Base-by-base conservation (phyloP, 805 yeast genomes). In the Pichia nakasei region DNA sequence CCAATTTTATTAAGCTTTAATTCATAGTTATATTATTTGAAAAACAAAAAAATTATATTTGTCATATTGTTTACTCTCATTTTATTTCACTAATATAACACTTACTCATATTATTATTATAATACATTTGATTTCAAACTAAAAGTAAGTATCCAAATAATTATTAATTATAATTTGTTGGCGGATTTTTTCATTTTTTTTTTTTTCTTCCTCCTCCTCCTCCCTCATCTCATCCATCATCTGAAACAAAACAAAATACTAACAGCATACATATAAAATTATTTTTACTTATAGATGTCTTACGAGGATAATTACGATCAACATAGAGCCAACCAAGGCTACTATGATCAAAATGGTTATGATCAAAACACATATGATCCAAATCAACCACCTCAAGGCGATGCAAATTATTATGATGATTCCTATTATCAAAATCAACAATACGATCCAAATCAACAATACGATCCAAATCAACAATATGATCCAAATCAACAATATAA, bases 241-340 rank as follows among this genome's bases (percentile, higher is more conserved):
- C 11, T 24, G 27, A 24, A n/a, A n/a, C n/a, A n/a, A n/a, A n/a
- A 24, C 12, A 4, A 11, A 39, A 37, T 45, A 46, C 46, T 46
- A 47, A 43, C 51, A 41, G 38, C 24, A 22, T 22, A 24, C 26
- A 9, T 4, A 24, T 34, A 19, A 19, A 17, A 35, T 27, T 38
- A 20, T 15, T 8, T 27, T 27, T 6, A 7, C 9, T 5, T 24
- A 24, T 43, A 69, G 76, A 76, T 76, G 82, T 76, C 82, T 65
- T 75, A 76, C 65, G 71, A 69, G 73, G 80, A 76, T 66, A 68
- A 75, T 54, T 67, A 69, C 56, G 72, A 70, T 53, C 70, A 70
- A 35, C 66, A 66, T 49, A 65, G 51, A 39, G 56, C 52, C 34
- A 39, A 55, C 39, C 51, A 52, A 31, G 53, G 35, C 19, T 32